Evolutionary conservation across 108 stramenopile genomes (phyloP), one percentile per base, ranked within the genome.

Genomic region (Mediolabrus comicus): DNA sequence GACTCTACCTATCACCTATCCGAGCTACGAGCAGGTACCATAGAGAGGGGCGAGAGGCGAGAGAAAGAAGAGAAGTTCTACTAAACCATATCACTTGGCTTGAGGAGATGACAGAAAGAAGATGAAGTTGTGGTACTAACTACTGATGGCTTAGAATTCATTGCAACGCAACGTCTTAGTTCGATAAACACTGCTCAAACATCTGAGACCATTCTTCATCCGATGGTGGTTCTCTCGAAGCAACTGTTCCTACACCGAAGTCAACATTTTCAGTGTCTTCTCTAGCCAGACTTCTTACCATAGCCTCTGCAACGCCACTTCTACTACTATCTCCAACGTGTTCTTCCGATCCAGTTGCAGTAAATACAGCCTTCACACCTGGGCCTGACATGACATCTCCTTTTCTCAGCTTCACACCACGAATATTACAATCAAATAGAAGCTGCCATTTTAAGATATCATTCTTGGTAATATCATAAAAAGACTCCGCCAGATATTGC

Each of bases 371-470:
- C 33, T 59, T 72, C 9, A 33, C n/a, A 7, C 80, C 80, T 14
- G 74, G 59, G 0, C 80, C 80, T 11, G 49, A 33, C 43, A 69
- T 41, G 0, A 59, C 57, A 62, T 81, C 80, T n/a, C 80, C 80
- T 28, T 59, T 65, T 46, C 62, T 32, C 12, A 81, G 31, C 25
- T 66, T 59, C 29, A 59, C 70, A 33, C 70, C 75, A 17, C 69
- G 51, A 1, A 57, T 49, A 28, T 77, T 72, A 27, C 80, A 81
- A 55, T 81, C 80, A 53, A 75, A 77, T 9, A 81, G 35, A 11
- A 81, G 31, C 54, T 81, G 80, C 68, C 74, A 81, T 11, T 59
- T 81, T 17, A 81, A 49, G 5, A 81, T 72, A 36, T 81, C 80
- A 35, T 34, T 73, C 73, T 79, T 71, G 29, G 65, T 67, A 54